Percentiles rank a stretch among this genome's conserved stretches.
Evolutionary conservation across 805 yeast genomes (phyloP).

Genomic region (Tetrapisispora iriomotensis): DNA sequence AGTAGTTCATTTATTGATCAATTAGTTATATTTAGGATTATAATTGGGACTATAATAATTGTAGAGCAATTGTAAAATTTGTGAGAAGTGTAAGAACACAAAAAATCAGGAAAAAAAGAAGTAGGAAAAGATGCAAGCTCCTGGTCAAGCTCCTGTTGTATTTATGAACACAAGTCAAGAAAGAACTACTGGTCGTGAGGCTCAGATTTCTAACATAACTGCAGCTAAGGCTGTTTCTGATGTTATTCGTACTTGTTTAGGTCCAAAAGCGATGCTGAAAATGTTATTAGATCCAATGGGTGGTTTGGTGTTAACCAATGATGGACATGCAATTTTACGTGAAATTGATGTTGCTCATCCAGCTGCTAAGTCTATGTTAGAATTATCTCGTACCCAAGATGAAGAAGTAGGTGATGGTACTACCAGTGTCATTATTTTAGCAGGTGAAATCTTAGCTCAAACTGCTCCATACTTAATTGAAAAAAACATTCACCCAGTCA

Average conservation of each 20-base stretch:
- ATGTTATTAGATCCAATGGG: conserved; percentile 93
- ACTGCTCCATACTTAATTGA: conserved; percentile 84
- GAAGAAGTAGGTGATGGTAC: conserved; percentile 99
- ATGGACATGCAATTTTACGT: conserved; percentile 95
- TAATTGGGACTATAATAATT: too few relatives aligned
- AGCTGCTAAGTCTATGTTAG: conserved; percentile 98
- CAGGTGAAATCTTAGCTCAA: conserved; percentile 95
- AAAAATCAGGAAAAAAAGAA: background rate
- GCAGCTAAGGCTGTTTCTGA: conserved; percentile 99
- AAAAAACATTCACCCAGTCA: conserved; percentile 93
- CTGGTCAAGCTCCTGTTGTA: conserved; percentile 78
- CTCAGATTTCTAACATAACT: conserved; percentile 91
- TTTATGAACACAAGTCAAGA: conserved; percentile 81
- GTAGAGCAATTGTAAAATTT: too few relatives aligned
- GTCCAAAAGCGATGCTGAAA: conserved; percentile 98
- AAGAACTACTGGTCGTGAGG: conserved; percentile 93
- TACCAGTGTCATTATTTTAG: conserved; percentile 90
- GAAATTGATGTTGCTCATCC: conserved; percentile 98
- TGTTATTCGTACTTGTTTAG: conserved; percentile 93
- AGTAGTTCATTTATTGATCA: too few relatives aligned
- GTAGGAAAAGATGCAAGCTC: conserved; percentile 8
- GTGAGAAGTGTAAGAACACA: too few relatives aligned
- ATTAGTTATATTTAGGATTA: too few relatives aligned
- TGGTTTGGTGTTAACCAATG: conserved; percentile 93
- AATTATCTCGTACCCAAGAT: conserved; percentile 91